Evolutionary conservation across 2,329 filamentous ascomycete species (phyloP), one percentile per base, ranked within the genome.

Genomic region (Colletotrichum echinochloae): DNA sequence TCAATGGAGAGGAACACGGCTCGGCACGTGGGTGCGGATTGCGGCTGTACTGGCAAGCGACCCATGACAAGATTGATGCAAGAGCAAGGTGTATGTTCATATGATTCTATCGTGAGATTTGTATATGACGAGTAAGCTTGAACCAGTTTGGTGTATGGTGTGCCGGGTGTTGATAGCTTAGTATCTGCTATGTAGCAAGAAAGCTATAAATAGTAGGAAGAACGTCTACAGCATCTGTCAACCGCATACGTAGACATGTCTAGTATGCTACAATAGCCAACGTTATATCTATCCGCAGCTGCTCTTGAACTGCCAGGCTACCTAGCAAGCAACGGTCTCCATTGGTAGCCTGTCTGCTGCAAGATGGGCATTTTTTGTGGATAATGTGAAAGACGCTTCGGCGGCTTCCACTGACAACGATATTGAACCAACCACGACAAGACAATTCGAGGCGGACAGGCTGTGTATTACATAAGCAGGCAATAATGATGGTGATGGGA

Each of bases 341-440:
- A 12, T 12, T 11, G 9, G 28, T 33, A 11, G 20, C n/a, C 3
- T 18, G 44, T 33, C 3, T 18, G 44, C 26, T 11, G 28, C 26
- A 33, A 33, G 28, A n/a, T n/a, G n/a, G n/a, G 49, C 49, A 20
- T 16, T n/a, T 28, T 20, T 52, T 52, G 28, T n/a, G 8, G 28
- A 18, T 52, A 4, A 14, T 33, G 41, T 23, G 23, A 14, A 23
- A 11, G n/a, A 35, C 37, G 59, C 14, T 33, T 41, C 23, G 46
- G 59, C 46, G 46, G 30, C 8, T 20, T 12, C 9, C 3, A 23
- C 23, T 48, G 46, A 28, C 23, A 41, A 61, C 33, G 49, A 37
- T 16, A 56, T 37, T 46, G 33, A 37, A 68, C 52, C 28, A 16
- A 51, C 5, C 52, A 59, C 60, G 14, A 35, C 60, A 68, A 44